These are phyloP conservation scores for Fusarium sp. DNA, from an alignment of 2,329 filamentous ascomycete species.

Conservation along the genomic window DNA sequence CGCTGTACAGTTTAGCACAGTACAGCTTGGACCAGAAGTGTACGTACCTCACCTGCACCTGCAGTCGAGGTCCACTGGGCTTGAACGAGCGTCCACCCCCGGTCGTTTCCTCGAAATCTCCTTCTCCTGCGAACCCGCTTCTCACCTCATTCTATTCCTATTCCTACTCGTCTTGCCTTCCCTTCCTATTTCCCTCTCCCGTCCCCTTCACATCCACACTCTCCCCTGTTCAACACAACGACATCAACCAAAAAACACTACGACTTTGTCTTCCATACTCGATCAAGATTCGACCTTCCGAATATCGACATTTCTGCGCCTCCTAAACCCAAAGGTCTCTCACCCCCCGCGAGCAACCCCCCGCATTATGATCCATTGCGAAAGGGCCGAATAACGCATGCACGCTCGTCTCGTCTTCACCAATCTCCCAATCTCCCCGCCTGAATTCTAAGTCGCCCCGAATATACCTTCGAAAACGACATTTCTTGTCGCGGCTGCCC, in stretches of 20 bases:
- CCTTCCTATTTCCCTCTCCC: constrained; percentile 23
- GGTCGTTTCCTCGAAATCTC: constrained; percentile 39
- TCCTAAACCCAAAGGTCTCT: constrained; percentile 16
- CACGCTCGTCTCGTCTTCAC: constrained; percentile 38
- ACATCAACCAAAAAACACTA: constrained; percentile 2
- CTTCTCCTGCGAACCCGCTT: constrained; percentile 36
- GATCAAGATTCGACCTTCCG: not conserved
- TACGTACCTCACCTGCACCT: not conserved
- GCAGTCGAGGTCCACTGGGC: not conserved
- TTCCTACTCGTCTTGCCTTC: constrained; percentile 23
- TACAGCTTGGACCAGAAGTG: not conserved
- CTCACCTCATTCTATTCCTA: constrained; percentile 37
- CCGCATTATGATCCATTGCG: constrained; percentile 50
- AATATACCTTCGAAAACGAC: constrained; percentile 39
- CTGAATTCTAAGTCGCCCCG: constrained; percentile 35
- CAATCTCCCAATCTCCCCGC: constrained; percentile 38
- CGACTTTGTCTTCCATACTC: not conserved
- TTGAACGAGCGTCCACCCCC: constrained; percentile 12
- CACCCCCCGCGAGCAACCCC: constrained; percentile 36
- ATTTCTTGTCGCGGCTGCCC: constrained; percentile 39
- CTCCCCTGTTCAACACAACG: constrained; percentile 2
- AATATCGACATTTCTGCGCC: constrained; percentile 12
- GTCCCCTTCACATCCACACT: constrained; percentile 35
- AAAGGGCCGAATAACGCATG: constrained; percentile 55
- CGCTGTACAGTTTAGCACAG: not conserved